Evolutionary conservation across 331 rosid species (phyloP), one percentile per base, ranked within the genome.

Genomic region (Erythrophleum ivorense): DNA sequence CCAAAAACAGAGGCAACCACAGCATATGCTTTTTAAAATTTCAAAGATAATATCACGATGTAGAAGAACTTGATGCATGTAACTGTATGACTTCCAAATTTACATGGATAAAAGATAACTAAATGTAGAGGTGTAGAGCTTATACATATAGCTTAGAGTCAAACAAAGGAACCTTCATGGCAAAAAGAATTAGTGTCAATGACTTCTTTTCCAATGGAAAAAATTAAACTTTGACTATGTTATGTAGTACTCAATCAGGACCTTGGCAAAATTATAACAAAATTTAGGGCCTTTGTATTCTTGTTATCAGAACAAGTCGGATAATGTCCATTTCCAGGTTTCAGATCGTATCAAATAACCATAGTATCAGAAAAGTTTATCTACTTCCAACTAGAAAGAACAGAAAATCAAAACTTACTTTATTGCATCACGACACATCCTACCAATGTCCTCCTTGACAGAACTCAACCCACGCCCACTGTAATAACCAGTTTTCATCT

Each of bases 351-450:
- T 7, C 16, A 43, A 34, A 78, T n/a, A 49, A 74, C 36, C 81
- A 71, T 24, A 71, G 58, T 73, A 76, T 63, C 46, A 40, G 70
- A n/a, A 70, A 63, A 54, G 71, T 52, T 71, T 68, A 10, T 67
- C 70, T 19, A 43, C 46, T 12, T 55, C 54, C 7, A 73, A 75
- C 19, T 15, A 71, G 73, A 81, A 63, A 46, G 80, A 79, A 66
- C 19, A 52, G 59, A 77, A 66, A 46, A 43, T 21, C 46, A 83
- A 36, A 82, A 67, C 93, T 78, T 88, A 96, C 99, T 96, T 96
- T 71, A 92, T 90, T 71, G 99, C 99, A 83, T 96, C 98, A 78
- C 97, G 94, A 82, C 99, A 96, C 93, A 96, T 94, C 87, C 99
- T 88, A 80, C 92, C 88, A 75, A 96, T 94, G 85, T 96, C 99